Evolutionary conservation across 352 stramenopile species (phyloP).

Genomic region (Phytophthora sp.): DNA sequence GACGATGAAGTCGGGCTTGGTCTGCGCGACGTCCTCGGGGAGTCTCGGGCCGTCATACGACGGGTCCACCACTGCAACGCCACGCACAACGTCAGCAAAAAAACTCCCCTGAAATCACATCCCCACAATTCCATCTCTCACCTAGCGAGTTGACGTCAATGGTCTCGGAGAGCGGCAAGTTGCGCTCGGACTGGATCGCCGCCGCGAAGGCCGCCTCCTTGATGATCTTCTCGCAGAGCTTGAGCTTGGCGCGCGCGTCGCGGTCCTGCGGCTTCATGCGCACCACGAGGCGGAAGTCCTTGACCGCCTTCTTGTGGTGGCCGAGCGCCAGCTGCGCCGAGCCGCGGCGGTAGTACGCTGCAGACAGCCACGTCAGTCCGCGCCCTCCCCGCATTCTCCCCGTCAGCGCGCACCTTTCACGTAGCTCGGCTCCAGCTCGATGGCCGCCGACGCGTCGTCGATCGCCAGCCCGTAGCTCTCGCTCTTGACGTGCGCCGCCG

Average conservation of each 20-base stretch:
- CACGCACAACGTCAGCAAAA: background rate
- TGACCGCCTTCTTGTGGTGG: conserved; percentile 96
- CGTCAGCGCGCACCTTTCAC: conserved; percentile 86
- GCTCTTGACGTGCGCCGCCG: conserved; percentile 97
- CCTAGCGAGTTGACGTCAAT: conserved; percentile 90
- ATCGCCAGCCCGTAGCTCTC: conserved; percentile 99
- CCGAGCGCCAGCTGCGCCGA: conserved; percentile 96
- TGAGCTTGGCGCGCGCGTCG: conserved; percentile 93
- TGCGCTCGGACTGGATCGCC: conserved; percentile 96
- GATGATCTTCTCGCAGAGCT: conserved; percentile 97
- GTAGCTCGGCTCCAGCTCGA: conserved; percentile 95
- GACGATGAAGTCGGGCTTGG: conserved; percentile 88
- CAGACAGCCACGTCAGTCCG: conserved; percentile 7
- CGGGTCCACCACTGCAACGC: conserved; percentile 67
- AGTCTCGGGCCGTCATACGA: conserved; percentile 83
- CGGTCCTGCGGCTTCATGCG: conserved; percentile 96
- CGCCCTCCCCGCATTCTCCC: background rate
- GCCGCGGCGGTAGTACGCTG: conserved; percentile 97
- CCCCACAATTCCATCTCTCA: conserved; percentile 20
- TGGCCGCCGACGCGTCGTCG: conserved; percentile 94
- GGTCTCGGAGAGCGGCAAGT: conserved; percentile 91
- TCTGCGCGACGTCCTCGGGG: conserved; percentile 55
- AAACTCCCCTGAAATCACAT: background rate
- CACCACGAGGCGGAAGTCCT: conserved; percentile 97
- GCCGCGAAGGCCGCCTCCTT: conserved; percentile 96